Conservation (phyloP, 75 land plant species). For the Pseudotsuga menziesii region DNA sequence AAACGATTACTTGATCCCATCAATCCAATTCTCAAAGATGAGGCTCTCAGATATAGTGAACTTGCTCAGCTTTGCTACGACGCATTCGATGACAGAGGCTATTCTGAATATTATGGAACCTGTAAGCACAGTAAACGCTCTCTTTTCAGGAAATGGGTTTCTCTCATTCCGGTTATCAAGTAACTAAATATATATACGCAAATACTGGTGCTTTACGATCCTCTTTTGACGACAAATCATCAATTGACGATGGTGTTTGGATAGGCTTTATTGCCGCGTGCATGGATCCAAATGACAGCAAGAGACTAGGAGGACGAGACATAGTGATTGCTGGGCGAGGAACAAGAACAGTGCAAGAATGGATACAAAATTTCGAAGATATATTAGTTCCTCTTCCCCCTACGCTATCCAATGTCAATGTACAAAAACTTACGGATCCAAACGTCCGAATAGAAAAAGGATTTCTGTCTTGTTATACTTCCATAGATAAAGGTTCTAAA, state of each 20-base stretch:
- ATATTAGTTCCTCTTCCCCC: constrained; percentile 27
- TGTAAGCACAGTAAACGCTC: constrained; percentile 43
- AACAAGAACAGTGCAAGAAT: constrained; percentile 56
- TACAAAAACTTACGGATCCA: constrained; percentile 8
- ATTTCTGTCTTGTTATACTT: constrained; percentile 57
- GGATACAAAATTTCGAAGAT: constrained; percentile 56
- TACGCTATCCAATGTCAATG: constrained; percentile 26
- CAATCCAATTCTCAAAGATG: constrained; percentile 45
- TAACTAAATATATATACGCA: constrained; percentile 77
- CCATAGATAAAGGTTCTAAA: constrained; percentile 28
- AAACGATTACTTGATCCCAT: constrained; percentile 59
- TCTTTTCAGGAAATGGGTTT: constrained; percentile 37
- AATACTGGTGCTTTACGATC: constrained; percentile 43
- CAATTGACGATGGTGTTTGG: constrained; percentile 36
- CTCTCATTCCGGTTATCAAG: constrained; percentile 43
- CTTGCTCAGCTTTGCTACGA: constrained; percentile 59
- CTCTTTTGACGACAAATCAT: constrained; percentile 8
- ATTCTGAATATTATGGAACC: constrained; percentile 51
- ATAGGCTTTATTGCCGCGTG: constrained; percentile 58
- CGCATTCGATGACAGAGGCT: constrained; percentile 58
- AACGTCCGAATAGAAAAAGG: constrained; percentile 59
- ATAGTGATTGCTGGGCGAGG: constrained; percentile 56
- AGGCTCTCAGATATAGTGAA: constrained; percentile 70
- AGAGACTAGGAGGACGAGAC: constrained; percentile 50
- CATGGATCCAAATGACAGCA: constrained; percentile 13